Conservation (phyloP, 2,329 filamentous ascomycete species). For the Neophaeococcomyces aloes region DNA sequence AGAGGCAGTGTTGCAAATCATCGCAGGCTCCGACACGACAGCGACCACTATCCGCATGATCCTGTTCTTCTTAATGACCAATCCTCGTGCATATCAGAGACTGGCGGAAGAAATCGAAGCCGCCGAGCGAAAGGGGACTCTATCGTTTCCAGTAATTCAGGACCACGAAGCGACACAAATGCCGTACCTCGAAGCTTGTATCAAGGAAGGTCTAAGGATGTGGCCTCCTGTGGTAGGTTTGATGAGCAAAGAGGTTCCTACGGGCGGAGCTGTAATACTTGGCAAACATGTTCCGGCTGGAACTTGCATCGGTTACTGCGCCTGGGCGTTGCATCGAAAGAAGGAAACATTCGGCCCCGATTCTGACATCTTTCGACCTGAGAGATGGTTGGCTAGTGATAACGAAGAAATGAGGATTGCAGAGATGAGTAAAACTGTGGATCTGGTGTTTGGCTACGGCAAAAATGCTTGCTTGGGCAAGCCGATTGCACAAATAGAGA, state of each 20-base stretch:
- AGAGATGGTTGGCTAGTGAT: constrained; percentile 25
- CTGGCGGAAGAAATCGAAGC: constrained; percentile 11
- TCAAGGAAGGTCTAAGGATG: constrained; percentile 29
- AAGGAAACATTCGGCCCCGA: constrained; percentile 28
- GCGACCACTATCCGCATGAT: constrained; percentile 60
- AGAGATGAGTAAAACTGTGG: no score
- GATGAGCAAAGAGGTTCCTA: constrained; percentile 26
- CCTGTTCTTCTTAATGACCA: constrained; percentile 63
- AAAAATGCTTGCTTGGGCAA: no score
- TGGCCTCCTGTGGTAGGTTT: constrained; percentile 26
- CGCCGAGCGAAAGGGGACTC: constrained; percentile 6
- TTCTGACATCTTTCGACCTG: constrained; percentile 21
- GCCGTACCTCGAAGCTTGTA: constrained; percentile 47
- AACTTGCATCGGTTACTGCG: constrained; percentile 35
- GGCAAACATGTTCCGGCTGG: constrained; percentile 28
- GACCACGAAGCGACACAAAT: constrained; percentile 57
- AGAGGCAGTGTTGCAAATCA: no score
- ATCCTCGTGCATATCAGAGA: constrained; percentile 34
- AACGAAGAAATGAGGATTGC: no score
- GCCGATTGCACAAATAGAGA: no score
- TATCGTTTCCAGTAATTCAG: constrained; percentile 34
- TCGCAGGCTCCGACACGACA: constrained; percentile 68
- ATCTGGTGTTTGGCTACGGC: no score
- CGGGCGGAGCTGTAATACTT: constrained; percentile 21
- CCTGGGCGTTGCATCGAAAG: constrained; percentile 34